Percentiles rank a stretch among this genome's conserved stretches.
These are phyloP conservation scores for Pythium rhizo-oryzae DNA, from an alignment of 352 stramenopile species.

Conservation along the genomic window DNA sequence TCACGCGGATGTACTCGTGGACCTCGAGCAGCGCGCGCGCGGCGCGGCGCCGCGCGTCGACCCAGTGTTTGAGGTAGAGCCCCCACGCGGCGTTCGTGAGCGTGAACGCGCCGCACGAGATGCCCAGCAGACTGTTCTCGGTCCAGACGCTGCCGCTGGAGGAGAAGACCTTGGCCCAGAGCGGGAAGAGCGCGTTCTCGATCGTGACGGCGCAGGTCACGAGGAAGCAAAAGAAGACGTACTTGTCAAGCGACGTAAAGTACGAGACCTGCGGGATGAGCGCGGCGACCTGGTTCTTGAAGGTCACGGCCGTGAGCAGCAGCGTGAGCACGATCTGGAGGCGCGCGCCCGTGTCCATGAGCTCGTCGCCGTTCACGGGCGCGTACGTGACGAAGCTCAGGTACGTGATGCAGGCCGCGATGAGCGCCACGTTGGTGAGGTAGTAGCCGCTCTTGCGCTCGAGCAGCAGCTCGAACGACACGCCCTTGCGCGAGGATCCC, in stretches of 20 bases:
- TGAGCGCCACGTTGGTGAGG: slow-evolving; percentile 57
- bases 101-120: slow-evolving; percentile 42
- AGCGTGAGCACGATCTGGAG: slow-evolving; percentile 64
- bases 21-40: slow-evolving; percentile 31
- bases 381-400: slow-evolving; percentile 40
- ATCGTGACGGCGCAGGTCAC: slow-evolving; percentile 54
- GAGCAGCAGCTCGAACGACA: slow-evolving; percentile 67
- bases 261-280: slow-evolving; percentile 67
- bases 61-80: slow-evolving; percentile 26
- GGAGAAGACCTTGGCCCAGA: slow-evolving; percentile 6
- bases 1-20: slow-evolving; percentile 36
- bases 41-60: slow-evolving; percentile 30
- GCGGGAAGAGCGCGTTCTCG: slow-evolving; percentile 56
- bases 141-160: slow-evolving; percentile 24
- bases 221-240: slow-evolving; percentile 68
- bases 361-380: background rate
- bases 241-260: slow-evolving; percentile 63
- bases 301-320: slow-evolving; percentile 64
- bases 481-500: slow-evolving; percentile 35
- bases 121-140: slow-evolving; percentile 37
- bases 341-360: slow-evolving; percentile 56
- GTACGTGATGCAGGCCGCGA: slow-evolving; percentile 52
- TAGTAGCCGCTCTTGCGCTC: slow-evolving; percentile 53
- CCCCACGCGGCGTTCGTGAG: slow-evolving; percentile 41
- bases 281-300: slow-evolving; percentile 58